Evolutionary conservation across 129 eudicot species (phyloP), one percentile per base, ranked within the genome.

Genomic region (Silybum marianum): DNA sequence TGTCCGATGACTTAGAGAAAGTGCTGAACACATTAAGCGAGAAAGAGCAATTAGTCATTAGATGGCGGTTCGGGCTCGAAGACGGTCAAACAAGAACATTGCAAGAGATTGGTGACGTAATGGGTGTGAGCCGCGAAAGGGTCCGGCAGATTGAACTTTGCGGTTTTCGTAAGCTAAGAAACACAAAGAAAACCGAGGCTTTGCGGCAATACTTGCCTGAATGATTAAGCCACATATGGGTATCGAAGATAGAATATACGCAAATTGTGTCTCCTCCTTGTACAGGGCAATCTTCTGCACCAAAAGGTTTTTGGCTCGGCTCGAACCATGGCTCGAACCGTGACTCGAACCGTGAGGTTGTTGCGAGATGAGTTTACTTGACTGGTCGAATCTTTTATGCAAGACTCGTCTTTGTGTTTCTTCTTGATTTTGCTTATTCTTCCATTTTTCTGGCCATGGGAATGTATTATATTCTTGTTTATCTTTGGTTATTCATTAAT

Each of bases 101-200:
- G 84, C 98, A 92, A 83, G 99, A 95, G 84, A 91, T 95, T 2
- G 99, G 99, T 46, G 97, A 91, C 83, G 75, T 88, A 76, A 88
- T 95, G 95, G 94, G 97, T 22, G 97, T 95, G 67, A 95, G 98
- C 83, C 82, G 99, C 69, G 99, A 95, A 63, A 89, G 99, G 85
- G 86, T 95, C 51, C 86, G 99, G 48, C 99, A 95, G 81, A 93
- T 95, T 6, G 99, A 95, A 77, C 76, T 92, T 2, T 81, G 83
- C 23, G 98, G 92, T 14, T 88, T 95, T 44, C 84, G 97, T 11
- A 95, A 93, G 88, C 82, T 95, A 85, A 88, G 88, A 86, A 90
- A 81, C 88, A 92, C 92, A 73, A 90, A 88, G 78, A 88, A 93
- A 89, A 87, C 88, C 26, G 87, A 90, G 74, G 78, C 80, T 76